A percentile compares a stretch with the other conserved stretches of the same genome.
Conservation (phyloP, 148 eudicot genomes). For the Limonium bicolor region DNA sequence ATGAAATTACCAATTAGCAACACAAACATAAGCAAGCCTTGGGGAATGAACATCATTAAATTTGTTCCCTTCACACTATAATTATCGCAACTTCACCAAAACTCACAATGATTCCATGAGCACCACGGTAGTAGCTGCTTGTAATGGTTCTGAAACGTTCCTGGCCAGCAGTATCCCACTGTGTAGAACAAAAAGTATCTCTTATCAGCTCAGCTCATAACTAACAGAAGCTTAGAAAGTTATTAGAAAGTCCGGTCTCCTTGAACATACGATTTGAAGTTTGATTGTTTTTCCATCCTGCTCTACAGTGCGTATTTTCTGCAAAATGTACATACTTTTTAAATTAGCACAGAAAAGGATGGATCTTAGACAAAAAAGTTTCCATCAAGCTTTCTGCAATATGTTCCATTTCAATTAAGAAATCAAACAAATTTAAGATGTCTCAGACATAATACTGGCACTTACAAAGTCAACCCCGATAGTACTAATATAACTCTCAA, state of each 20-base stretch:
- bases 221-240: not conserved
- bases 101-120: slow-evolving; percentile 35
- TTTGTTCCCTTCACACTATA: too few relatives aligned
- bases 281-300: slow-evolving; percentile 35
- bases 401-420: not conserved
- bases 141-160: slow-evolving; percentile 35
- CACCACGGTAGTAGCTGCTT: slow-evolving; percentile 35
- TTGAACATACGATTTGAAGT: slow-evolving; percentile 31
- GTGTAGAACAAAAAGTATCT: not conserved
- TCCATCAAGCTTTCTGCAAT: not conserved
- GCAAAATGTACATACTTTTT: not conserved
- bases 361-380: not conserved
- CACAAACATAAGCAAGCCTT: not conserved
- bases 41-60: not conserved
- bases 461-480: slow-evolving; percentile 37
- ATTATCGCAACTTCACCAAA: too few relatives aligned
- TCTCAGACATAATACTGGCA: not conserved
- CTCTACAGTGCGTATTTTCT: slow-evolving; percentile 38
- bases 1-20: slow-evolving; percentile 3
- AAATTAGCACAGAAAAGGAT: not conserved
- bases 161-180: slow-evolving; percentile 45
- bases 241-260: not conserved
- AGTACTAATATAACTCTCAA: slow-evolving; percentile 35
- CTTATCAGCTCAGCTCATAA: not conserved
- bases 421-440: not conserved